A percentile compares a stretch with the other conserved stretches of the same genome.
Evolutionary conservation across 495 filamentous ascomycete genomes (phyloP).

Genomic region (Hypomontagnella monticulosa): DNA sequence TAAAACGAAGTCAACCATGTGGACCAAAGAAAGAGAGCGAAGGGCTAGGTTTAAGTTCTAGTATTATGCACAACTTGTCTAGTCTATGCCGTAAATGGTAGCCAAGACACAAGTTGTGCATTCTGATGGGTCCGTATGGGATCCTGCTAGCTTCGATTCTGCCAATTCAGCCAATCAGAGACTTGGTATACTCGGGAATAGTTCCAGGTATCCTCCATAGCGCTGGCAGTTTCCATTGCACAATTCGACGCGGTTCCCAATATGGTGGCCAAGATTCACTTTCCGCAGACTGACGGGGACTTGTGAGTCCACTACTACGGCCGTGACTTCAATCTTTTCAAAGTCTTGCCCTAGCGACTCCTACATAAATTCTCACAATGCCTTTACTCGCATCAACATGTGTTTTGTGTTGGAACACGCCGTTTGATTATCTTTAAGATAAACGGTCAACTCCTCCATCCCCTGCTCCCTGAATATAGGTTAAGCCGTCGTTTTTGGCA

Average conservation of each 20-base stretch:
- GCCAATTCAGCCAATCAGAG: conserved; percentile 10
- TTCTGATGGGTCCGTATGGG: conserved; percentile 26
- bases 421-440: background rate
- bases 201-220: background rate
- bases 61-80: conserved; percentile 19
- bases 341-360: background rate
- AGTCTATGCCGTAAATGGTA: conserved; percentile 47
- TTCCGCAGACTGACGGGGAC: conserved; percentile 28
- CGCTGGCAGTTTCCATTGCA: conserved; percentile 19
- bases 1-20: conserved; percentile 21
- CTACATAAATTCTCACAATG: conserved; percentile 15
- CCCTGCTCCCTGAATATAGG: no score
- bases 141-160: conserved; percentile 3
- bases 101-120: conserved; percentile 46
- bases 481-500: background rate
- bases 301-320: conserved; percentile 19
- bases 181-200: background rate
- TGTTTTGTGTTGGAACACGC: background rate
- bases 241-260: conserved; percentile 20
- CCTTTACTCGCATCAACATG: background rate
- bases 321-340: background rate
- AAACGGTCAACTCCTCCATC: background rate
- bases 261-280: conserved; percentile 32
- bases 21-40: background rate
- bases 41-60: conserved; percentile 10